Conservation (phyloP, 2,329 filamentous ascomycete species). For the Chaetomiaceae sp. region DNA sequence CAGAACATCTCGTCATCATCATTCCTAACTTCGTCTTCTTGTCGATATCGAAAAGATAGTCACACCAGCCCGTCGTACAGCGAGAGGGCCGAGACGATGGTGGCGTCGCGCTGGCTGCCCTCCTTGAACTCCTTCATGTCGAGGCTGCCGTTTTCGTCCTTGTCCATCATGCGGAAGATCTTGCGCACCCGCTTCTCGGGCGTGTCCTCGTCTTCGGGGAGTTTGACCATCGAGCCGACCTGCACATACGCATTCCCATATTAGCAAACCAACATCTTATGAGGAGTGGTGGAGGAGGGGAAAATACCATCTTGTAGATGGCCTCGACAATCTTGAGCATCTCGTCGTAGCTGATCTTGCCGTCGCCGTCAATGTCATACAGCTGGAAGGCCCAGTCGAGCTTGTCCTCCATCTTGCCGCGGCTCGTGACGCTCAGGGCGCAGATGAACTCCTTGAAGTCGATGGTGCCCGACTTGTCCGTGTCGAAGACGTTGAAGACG, state of each 20-base stretch:
- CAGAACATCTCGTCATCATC: too few relatives aligned
- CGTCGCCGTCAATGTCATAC: constrained; percentile 98
- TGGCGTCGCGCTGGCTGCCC: constrained; percentile 97
- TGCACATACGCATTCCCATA: too few relatives aligned
- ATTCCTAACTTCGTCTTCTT: neutral
- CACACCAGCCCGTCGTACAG: constrained; percentile 93
- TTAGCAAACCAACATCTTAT: too few relatives aligned
- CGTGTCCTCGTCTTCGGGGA: constrained; percentile 97
- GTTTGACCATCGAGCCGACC: constrained; percentile 98
- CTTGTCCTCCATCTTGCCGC: constrained; percentile 99
- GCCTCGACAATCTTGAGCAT: constrained; percentile 99
- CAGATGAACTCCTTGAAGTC: constrained; percentile 99
- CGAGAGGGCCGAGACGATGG: constrained; percentile 93
- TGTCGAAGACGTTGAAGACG: constrained; percentile 98
- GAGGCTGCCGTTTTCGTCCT: constrained; percentile 95
- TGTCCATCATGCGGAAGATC: constrained; percentile 99
- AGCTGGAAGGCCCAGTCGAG: constrained; percentile 99
- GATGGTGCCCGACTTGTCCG: constrained; percentile 94
- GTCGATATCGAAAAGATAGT: neutral
- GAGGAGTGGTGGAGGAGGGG: neutral
- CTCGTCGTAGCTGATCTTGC: constrained; percentile 98
- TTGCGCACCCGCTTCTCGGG: constrained; percentile 97
- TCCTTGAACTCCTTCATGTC: constrained; percentile 99
- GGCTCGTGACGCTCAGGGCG: constrained; percentile 90
- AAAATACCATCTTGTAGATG: constrained; percentile 95